phyloP scores from a whole-genome alignment of 2,329 filamentous ascomycete species.

The Sporothrix schenckii region DNA sequence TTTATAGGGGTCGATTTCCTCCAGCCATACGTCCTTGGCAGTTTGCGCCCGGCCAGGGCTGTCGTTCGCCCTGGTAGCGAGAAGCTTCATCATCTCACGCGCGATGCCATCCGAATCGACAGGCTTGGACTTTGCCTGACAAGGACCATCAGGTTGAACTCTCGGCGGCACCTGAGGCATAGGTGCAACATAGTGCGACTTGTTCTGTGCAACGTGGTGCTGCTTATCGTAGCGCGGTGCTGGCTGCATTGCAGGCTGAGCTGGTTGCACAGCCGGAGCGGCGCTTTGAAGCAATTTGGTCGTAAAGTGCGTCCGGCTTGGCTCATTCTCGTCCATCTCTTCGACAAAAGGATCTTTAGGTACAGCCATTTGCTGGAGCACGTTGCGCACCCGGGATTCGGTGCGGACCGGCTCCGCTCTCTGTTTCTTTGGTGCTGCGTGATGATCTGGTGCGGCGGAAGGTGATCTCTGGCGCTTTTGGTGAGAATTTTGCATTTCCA shows the following conservation, averaged over 20 bases:
- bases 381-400: neutral
- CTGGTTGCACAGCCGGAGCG: neutral
- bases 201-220: neutral
- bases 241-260: neutral
- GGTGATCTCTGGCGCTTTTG: conserved; percentile 14
- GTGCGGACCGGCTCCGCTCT: neutral
- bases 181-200: neutral
- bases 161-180: neutral
- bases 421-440: neutral
- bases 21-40: conserved; percentile 31
- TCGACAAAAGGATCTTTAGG: conserved; percentile 31
- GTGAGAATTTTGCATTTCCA: neutral
- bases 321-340: neutral
- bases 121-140: neutral
- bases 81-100: conserved; percentile 31
- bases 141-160: neutral
- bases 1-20: conserved; percentile 33
- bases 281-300: conserved; percentile 29
- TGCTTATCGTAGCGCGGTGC: neutral
- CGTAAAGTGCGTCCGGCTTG: conserved; percentile 30
- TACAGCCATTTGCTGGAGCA: neutral
- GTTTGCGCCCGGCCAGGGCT: neutral
- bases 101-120: conserved; percentile 22
- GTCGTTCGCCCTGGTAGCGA: neutral
- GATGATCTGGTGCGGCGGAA: neutral